Base-by-base conservation (phyloP, 768 basidiomycete genomes). In the Thelephora ganbajun region DNA sequence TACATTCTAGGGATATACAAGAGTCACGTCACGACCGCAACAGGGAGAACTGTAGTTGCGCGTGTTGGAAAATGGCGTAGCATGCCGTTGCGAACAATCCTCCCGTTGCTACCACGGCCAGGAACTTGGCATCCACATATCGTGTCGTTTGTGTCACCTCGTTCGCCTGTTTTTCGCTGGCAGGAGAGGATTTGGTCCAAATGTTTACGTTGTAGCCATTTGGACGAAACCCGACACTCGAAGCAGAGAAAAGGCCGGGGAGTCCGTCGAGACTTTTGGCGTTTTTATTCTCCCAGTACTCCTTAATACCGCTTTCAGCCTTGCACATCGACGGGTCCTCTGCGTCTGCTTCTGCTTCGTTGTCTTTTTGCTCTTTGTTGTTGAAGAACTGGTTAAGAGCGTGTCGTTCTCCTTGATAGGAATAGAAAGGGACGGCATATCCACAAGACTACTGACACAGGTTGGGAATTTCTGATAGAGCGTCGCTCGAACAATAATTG, bases 391-490 rank as follows among this genome's bases (percentile, higher is more conserved):
- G 65, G 36, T 72, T 63, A 13, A 79, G 72, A 9, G 67, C 67
- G 2, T 67, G 70, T 20, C 82, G 77, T 47, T 80, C 74, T 3
- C 66, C 62, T 35, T 72, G 60, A 62, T 73, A 83, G 37, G 68
- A 63, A 57, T 74, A 82, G 54, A 70, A 70, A 2, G 83, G 81
- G 20, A 82, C 71, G 0, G 72, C 71, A 53, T 70, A 83, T 19
- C 82, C 80, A 53, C 80, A 84, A 2, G 80, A 80, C 82, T 83
- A 51, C 2, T 67, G 36, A 37, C 19, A 37, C 14, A 37, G 36
- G 36, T 37, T 13, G 14, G 5, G 19, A 14, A 19, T 66, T 44
- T 63, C 36, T 14, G 20, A 20, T 19, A 43, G n/a, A 33, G 37
- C 33, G 33, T 22, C 19, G 36, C n/a, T 36, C 11, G 35, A 5